These are phyloP conservation scores for Myxozyma vanderwaltii DNA, from an alignment of 805 yeast species.

Conservation along the genomic window DNA sequence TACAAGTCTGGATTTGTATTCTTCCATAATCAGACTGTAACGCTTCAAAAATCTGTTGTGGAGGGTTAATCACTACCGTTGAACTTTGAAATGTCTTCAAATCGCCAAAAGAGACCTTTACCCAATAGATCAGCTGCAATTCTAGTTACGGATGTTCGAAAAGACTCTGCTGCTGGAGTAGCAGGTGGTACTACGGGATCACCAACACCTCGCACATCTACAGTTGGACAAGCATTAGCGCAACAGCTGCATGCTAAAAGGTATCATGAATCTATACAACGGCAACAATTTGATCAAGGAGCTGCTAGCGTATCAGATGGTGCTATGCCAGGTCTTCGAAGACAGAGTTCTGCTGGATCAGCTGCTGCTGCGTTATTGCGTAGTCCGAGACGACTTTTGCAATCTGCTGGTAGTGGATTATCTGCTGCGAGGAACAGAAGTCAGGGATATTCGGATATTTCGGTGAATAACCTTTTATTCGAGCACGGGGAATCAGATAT, in stretches of 20 bases:
- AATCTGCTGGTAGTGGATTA: constrained; percentile 6
- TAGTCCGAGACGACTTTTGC: constrained; percentile 8
- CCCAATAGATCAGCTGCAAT: constrained; percentile 77
- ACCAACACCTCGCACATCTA: constrained; percentile 44
- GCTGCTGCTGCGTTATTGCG: constrained; percentile 12
- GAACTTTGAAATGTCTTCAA: background rate
- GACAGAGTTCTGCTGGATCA: constrained; percentile 5
- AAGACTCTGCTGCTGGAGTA: constrained; percentile 33
- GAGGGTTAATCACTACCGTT: too few species aligned
- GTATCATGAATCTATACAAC: background rate
- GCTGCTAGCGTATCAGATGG: too few species aligned
- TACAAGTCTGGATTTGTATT: too few species aligned
- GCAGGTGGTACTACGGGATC: constrained; percentile 43
- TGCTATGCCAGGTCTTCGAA: background rate
- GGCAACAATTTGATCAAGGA: background rate
- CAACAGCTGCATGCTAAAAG: background rate
- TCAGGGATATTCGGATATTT: constrained; percentile 67
- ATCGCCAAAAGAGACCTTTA: background rate
- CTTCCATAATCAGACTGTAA: too few species aligned
- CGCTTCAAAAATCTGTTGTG: too few species aligned
- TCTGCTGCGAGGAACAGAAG: background rate
- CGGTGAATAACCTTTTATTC: constrained; percentile 76
- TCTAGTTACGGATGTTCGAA: constrained; percentile 85
- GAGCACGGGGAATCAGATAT: constrained; percentile 69
- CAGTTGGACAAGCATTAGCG: constrained; percentile 30